These are phyloP conservation scores for Forsythia viridissima DNA, from an alignment of 257 asterid species.

Conservation along the genomic window DNA sequence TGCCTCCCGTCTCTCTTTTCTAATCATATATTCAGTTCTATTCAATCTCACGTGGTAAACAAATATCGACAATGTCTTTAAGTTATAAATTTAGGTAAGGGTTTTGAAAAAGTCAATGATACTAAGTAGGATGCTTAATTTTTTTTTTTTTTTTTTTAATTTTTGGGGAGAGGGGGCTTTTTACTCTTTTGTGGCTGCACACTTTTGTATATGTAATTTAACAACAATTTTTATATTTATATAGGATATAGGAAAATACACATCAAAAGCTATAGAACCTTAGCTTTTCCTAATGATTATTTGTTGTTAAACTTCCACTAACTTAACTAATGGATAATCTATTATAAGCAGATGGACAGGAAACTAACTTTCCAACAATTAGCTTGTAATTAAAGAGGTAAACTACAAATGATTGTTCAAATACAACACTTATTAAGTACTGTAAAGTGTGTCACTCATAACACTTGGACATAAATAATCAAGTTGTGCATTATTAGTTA, in stretches of 20 bases:
- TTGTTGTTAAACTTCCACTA: conserved; percentile 38
- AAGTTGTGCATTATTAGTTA: not conserved
- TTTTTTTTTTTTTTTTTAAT: too few relatives aligned
- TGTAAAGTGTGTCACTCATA: not conserved
- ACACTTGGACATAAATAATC: not conserved
- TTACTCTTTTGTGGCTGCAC: not conserved
- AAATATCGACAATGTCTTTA: too few relatives aligned
- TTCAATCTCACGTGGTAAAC: too few relatives aligned
- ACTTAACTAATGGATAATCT: conserved; percentile 13
- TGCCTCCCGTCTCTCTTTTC: too few relatives aligned
- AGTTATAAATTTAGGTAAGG: too few relatives aligned
- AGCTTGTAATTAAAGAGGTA: conserved; percentile 24
- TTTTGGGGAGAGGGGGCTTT: not conserved
- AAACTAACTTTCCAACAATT: conserved; percentile 33
- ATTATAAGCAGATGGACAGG: conserved; percentile 14
- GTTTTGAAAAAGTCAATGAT: too few relatives aligned
- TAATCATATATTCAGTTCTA: too few relatives aligned
- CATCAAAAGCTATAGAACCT: conserved; percentile 12
- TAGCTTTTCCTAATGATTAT: conserved; percentile 24
- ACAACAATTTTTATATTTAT: not conserved
- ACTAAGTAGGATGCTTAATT: not conserved
- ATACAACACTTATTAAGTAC: not conserved
- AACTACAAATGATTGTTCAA: conserved; percentile 24
- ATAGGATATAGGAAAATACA: conserved; percentile 13
- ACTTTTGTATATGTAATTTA: not conserved